phyloP scores from a whole-genome alignment of 768 basidiomycete species.

The Auriscalpium vulgare region DNA sequence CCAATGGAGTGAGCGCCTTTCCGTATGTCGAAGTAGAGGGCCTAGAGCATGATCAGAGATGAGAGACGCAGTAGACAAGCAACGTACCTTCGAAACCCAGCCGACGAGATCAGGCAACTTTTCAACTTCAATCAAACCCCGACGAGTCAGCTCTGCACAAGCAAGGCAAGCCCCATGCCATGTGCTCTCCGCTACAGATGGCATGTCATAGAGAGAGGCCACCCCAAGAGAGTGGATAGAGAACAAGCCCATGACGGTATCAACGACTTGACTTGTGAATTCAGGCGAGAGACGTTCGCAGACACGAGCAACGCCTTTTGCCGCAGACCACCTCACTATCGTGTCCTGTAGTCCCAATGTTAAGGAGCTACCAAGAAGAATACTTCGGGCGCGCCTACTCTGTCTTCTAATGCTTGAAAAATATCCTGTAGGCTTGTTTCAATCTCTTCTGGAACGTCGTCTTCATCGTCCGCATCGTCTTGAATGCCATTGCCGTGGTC shows the following conservation, averaged over 20 bases:
- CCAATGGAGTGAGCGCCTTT: constrained; percentile 93
- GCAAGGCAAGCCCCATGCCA: constrained; percentile 96
- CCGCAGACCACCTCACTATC: constrained; percentile 87
- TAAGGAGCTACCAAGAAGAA: background rate
- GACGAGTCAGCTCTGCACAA: constrained; percentile 85
- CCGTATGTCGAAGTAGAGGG: constrained; percentile 84
- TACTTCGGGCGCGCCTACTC: constrained; percentile 39
- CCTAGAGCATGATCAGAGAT: constrained; percentile 37
- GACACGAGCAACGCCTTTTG: constrained; percentile 86
- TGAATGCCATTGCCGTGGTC: constrained; percentile 8
- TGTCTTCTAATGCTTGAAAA: constrained; percentile 71
- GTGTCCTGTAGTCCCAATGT: constrained; percentile 59
- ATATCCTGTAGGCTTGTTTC: constrained; percentile 69
- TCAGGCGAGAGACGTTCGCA: constrained; percentile 71
- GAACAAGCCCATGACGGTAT: constrained; percentile 72
- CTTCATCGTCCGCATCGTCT: constrained; percentile 28
- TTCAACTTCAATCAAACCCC: constrained; percentile 57
- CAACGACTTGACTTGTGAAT: constrained; percentile 74
- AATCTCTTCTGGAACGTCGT: constrained; percentile 71
- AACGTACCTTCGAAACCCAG: constrained; percentile 67
- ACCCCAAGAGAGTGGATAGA: constrained; percentile 61
- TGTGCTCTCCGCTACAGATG: constrained; percentile 72
- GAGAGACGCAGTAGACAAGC: background rate
- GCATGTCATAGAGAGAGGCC: constrained; percentile 60
- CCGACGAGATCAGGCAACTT: constrained; percentile 57